phyloP scores from a whole-genome alignment of 2,329 filamentous ascomycete species.

The Penicillium sp. region DNA sequence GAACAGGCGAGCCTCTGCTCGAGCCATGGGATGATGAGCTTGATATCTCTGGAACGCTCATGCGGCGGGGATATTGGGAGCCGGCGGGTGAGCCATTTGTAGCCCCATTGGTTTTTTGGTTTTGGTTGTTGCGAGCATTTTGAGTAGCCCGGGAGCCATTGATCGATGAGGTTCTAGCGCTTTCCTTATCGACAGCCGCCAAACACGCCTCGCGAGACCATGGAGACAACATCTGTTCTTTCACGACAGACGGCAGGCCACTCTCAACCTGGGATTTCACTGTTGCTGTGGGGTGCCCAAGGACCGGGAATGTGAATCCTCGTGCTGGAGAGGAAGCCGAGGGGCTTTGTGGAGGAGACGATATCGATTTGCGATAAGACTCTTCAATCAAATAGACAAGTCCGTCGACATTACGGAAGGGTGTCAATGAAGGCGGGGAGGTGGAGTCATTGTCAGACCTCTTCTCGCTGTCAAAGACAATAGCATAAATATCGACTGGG shows the following conservation, averaged over 20 bases:
- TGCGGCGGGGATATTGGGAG: conserved; percentile 34
- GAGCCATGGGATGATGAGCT: conserved; percentile 38
- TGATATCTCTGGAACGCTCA: conserved; percentile 40
- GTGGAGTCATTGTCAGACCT: conserved; percentile 39
- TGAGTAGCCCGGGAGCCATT: conserved; percentile 68
- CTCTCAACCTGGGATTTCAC: conserved; percentile 40
- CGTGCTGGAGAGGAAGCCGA: conserved; percentile 70
- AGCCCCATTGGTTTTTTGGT: conserved; percentile 32
- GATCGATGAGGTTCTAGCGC: conserved; percentile 70
- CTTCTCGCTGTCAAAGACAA: conserved; percentile 54
- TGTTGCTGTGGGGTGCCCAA: conserved; percentile 49
- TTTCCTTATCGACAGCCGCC: conserved; percentile 64
- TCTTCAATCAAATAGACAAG: conserved; percentile 73
- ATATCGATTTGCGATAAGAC: conserved; percentile 63
- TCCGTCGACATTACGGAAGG: conserved; percentile 71
- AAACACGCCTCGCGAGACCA: conserved; percentile 79
- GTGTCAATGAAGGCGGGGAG: conserved; percentile 57
- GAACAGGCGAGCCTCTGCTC: conserved; percentile 47
- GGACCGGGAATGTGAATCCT: conserved; percentile 61
- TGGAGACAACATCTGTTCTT: conserved; percentile 72
- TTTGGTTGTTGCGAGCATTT: conserved; percentile 29
- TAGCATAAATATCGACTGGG: conserved; percentile 61
- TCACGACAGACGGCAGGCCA: conserved; percentile 66
- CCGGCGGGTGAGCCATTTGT: conserved; percentile 34
- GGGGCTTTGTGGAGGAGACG: conserved; percentile 68